Evolutionary conservation across 768 basidiomycete genomes (phyloP).

Genomic region (Termitomyces sp.): DNA sequence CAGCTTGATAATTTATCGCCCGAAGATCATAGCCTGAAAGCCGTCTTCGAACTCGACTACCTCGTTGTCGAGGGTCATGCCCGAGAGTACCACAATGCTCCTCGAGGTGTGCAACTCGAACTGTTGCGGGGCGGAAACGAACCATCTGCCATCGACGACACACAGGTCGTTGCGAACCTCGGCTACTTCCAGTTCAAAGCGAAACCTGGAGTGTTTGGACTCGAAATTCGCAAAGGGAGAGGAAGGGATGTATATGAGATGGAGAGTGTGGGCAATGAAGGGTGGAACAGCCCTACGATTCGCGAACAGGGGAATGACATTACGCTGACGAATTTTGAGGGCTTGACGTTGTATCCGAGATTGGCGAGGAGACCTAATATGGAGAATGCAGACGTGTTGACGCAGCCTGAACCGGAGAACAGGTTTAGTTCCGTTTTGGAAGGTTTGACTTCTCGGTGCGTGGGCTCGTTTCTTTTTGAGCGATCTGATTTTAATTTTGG

Average conservation of each 20-base stretch:
- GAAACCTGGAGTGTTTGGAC: conserved; percentile 80
- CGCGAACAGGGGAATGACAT: conserved; percentile 70
- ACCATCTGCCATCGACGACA: conserved; percentile 65
- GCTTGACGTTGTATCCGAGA: conserved; percentile 83
- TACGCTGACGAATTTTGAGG: conserved; percentile 86
- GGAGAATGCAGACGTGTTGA: conserved; percentile 80
- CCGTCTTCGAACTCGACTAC: conserved; percentile 85
- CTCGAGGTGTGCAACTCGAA: conserved; percentile 90
- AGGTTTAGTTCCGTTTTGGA: conserved; percentile 40
- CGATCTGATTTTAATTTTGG: background rate
- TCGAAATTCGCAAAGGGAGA: conserved; percentile 80
- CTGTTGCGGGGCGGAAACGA: conserved; percentile 45
- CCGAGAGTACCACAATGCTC: conserved; percentile 73
- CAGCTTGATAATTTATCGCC: conserved; percentile 67
- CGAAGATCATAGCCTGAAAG: conserved; percentile 64
- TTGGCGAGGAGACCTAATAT: conserved; percentile 67
- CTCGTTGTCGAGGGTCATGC: conserved; percentile 95
- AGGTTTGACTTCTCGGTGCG: conserved; percentile 50
- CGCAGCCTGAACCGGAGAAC: conserved; percentile 32
- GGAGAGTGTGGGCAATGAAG: conserved; percentile 85
- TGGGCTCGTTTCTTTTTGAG: conserved; percentile 2
- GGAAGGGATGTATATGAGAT: conserved; percentile 78
- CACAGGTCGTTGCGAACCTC: conserved; percentile 89
- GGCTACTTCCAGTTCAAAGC: conserved; percentile 97
- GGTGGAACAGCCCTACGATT: conserved; percentile 79